These are phyloP conservation scores for Jimgerdemannia lactiflua DNA, from an alignment of 192 early-diverging fungal genomes.

Conservation along the genomic window DNA sequence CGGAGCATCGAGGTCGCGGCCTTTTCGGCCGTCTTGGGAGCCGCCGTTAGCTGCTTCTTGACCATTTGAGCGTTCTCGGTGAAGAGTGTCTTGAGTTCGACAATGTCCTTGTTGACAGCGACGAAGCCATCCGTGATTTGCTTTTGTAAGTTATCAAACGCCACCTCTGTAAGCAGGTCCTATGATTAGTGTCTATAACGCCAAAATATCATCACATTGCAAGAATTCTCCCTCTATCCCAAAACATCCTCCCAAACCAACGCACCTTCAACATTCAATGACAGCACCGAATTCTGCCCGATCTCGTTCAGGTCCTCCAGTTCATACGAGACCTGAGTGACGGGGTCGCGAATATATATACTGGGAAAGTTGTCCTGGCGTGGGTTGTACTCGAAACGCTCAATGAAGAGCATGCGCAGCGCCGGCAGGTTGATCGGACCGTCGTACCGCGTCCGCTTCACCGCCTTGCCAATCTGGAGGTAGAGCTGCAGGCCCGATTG, in stretches of 20 bases:
- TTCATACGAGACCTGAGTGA: constrained; percentile 57
- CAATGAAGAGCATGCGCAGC: constrained; percentile 70
- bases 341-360: constrained; percentile 64
- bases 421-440: constrained; percentile 55
- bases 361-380: constrained; percentile 61
- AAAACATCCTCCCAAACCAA: too few relatives aligned
- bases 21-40: neutral
- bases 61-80: neutral
- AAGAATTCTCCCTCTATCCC: constrained; percentile 1
- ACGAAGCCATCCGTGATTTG: constrained; percentile 10
- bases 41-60: constrained; percentile 1
- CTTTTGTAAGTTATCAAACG: neutral
- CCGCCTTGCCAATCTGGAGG: constrained; percentile 61
- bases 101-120: constrained; percentile 9
- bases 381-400: constrained; percentile 62
- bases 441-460: constrained; percentile 50
- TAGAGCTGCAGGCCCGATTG: constrained; percentile 27
- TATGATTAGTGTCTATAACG: too few relatives aligned
- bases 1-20: neutral
- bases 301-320: constrained; percentile 63
- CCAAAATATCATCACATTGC: neutral
- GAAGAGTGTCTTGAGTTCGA: constrained; percentile 2
- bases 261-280: constrained; percentile 51
- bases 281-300: constrained; percentile 49
- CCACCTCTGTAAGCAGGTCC: neutral